These are phyloP conservation scores for Colletotrichum ledebouriae DNA, from an alignment of 2,329 filamentous ascomycete species.

Conservation along the genomic window DNA sequence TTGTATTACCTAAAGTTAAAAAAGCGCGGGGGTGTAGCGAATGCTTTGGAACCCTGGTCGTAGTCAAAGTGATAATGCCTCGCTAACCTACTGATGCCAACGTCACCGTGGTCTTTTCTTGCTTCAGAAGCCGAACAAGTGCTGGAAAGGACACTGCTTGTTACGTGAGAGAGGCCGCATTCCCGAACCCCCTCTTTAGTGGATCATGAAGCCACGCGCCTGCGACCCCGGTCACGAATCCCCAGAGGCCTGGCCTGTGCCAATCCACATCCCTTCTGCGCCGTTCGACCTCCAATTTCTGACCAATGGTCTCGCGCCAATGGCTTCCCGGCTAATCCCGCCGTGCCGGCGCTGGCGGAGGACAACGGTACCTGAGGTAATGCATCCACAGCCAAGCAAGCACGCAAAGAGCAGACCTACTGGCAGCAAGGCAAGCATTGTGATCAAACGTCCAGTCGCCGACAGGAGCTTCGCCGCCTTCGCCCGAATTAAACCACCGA, in stretches of 20 bases:
- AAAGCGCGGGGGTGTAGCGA: no score
- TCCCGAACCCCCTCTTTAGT: constrained; percentile 30
- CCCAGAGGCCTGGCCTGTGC: not conserved
- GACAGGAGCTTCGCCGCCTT: constrained; percentile 15
- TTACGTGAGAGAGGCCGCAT: constrained; percentile 6
- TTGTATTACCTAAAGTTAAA: no score
- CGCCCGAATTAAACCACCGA: constrained; percentile 14
- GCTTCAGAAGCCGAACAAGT: constrained; percentile 5
- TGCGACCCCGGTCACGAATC: constrained; percentile 24
- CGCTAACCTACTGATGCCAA: no score
- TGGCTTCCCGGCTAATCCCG: constrained; percentile 41
- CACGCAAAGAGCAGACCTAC: not conserved
- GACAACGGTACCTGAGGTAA: constrained; percentile 37
- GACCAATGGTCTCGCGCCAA: constrained; percentile 29
- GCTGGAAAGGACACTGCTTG: not conserved
- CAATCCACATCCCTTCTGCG: not conserved
- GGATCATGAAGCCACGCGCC: constrained; percentile 21
- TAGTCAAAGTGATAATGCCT: not conserved
- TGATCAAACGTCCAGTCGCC: not conserved
- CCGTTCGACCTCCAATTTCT: not conserved
- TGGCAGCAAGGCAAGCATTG: not conserved
- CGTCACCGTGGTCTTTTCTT: not conserved
- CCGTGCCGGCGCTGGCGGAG: constrained; percentile 36
- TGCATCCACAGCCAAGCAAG: constrained; percentile 7
- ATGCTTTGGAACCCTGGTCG: no score